Base-by-base conservation (phyloP, 2,329 filamentous ascomycete species). In the Chrysoporthe deuterocubensis region DNA sequence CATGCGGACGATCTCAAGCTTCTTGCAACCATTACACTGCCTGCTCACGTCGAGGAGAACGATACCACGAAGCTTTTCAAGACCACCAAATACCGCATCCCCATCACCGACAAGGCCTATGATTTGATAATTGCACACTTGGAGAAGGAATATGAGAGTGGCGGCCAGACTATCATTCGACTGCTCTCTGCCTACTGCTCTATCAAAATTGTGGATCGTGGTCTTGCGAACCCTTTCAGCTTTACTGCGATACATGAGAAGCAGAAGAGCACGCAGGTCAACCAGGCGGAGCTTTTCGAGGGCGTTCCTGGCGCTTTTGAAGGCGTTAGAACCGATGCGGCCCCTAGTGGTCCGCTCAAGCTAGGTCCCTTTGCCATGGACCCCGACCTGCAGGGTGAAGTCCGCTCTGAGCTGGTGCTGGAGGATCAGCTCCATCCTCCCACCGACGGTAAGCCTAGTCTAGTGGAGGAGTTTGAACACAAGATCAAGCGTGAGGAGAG, bases 401-500 rank as follows among this genome's bases (percentile, higher is more conserved):
- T 99, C 4, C 90, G 94, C 32, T 92, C 92, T 5, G 94, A 97
- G 72, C 83, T 98, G 1, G 90, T 92, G 73, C 93, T 97, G 5
- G 90, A 96, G 73, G 96, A 99, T 76, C 82, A 85, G n/a, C 87
- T 88, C 65, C 86, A 92, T 64, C 93, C 93, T 2, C 92, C 94
- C 1, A 81, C 81, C 1, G 81, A 87, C 3, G 94, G 94, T 5
- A 87, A 90, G 63, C 81, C 87, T n/a, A 90, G 89, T 1, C 84
- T 98, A 18, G 82, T 96, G 0, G 93, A 97, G 26, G 92, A 96
- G 72, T 97, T 96, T 72, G 95, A 98, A 72, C 87, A 90, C 65
- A 92, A 91, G 76, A 91, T 91, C 59, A 99, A 99, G 81, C 88
- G 91, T 37, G 96, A 97, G 78, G 94, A 97, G 44, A 91, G 91